phyloP scores from a whole-genome alignment of 441 rosid genomes.

The Brassica balearica region DNA sequence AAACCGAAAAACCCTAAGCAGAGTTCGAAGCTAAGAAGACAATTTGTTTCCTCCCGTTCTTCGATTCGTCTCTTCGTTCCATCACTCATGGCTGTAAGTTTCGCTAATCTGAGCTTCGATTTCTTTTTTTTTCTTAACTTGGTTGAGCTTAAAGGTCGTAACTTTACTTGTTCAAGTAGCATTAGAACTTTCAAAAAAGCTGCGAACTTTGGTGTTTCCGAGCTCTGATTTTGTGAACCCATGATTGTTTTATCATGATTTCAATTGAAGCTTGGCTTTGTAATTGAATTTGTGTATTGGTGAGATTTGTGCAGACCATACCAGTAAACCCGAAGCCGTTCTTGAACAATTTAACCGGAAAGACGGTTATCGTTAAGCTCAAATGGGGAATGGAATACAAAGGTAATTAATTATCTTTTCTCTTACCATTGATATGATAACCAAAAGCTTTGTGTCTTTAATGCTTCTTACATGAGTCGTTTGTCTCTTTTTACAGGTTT shows the following conservation, averaged over 20 bases:
- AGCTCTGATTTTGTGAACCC: conserved; percentile 4
- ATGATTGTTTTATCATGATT: not conserved
- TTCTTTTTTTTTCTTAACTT: not conserved
- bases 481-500: conserved; percentile 56
- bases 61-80: not conserved
- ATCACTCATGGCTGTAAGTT: conserved; percentile 45
- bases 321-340: conserved; percentile 88
- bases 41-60: not conserved
- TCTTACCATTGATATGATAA: not conserved
- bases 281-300: not conserved
- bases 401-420: conserved; percentile 49
- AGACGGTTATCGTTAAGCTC: conserved; percentile 85
- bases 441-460: conserved; percentile 4
- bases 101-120: not conserved
- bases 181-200: conserved; percentile 6
- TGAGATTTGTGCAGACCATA: conserved; percentile 57
- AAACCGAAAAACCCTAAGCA: too few relatives aligned
- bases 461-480: conserved; percentile 7
- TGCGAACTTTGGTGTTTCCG: conserved; percentile 6
- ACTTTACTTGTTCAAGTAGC: conserved; percentile 4
- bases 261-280: not conserved
- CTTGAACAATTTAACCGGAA: conserved; percentile 91
- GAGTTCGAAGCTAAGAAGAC: not conserved
- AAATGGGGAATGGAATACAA: conserved; percentile 98
- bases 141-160: not conserved